Evolutionary conservation across 2,329 filamentous ascomycete genomes (phyloP), one percentile per base, ranked within the genome.

Genomic region (Arthrobotrys conoides): DNA sequence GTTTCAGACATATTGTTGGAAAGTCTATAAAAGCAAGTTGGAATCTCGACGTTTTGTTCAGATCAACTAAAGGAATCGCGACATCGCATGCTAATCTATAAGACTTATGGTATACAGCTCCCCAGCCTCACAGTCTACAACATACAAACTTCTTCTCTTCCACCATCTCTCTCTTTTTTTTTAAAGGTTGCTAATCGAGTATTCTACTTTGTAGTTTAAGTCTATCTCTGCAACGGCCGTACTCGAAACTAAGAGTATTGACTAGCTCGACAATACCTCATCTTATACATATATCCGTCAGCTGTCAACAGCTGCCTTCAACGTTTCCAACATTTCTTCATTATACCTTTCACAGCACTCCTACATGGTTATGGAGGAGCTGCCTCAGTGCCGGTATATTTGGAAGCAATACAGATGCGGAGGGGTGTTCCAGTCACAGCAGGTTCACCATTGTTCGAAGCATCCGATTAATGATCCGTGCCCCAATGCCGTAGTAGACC

Each of bases 21-120:
- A 59, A 48, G 27, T 49, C n/a, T 70, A 70, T 70, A 70, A 70
- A 70, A 33, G 30, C 18, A 27, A 38, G 67, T 30, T 63, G 27
- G 53, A 24, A 20, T 48, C 33, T 57, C 33, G 49, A 48, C 33
- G 9, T 18, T 44, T 16, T 9, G 51, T 16, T 16, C 10, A 24
- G 6, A 49, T 49, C 30, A 22, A 18, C 53, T 5, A 38, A 38
- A 61, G 3, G 12, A 24, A 61, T 44, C 36, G 57, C 33, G 36
- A 41, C 22, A 16, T 5, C 3, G 57, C 57, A 61, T 61, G 57
- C 36, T 61, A 61, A 6, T 44, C 18, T 41, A 4, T 41, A 41
- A 14, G 14, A 41, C 38, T 41, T 16, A 41, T 41, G 14, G 12
- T 14, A 16, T 41, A 16, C 5, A 41, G 16, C 1, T 41, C 3